Evolutionary conservation across 352 stramenopile species (phyloP).

Genomic region (Pythium volutum): DNA sequence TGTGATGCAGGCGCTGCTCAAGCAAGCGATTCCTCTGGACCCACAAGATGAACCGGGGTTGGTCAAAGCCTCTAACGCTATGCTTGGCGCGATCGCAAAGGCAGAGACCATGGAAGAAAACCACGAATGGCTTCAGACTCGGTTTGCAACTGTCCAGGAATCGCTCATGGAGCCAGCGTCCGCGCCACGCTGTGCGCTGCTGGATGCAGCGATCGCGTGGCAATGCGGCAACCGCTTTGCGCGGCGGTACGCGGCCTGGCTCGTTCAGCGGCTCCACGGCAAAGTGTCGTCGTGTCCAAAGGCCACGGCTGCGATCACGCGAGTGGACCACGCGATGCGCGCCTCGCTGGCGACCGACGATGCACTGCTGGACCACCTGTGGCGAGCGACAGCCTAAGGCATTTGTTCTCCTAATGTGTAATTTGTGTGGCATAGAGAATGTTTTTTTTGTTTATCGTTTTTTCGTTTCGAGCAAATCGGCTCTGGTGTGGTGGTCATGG

Average conservation of each 20-base stretch:
- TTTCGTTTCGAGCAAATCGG: background rate
- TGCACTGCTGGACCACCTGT: slow-evolving; percentile 33
- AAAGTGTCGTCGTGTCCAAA: background rate
- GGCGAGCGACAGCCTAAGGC: slow-evolving; percentile 7
- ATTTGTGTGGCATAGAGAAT: background rate
- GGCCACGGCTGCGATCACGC: slow-evolving; percentile 21
- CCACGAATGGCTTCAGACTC: background rate
- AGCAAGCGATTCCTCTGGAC: background rate
- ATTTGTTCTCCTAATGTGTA: background rate
- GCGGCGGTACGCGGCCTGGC: slow-evolving; percentile 49
- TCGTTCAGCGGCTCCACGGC: slow-evolving; percentile 7
- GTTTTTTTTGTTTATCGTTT: background rate
- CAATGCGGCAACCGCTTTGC: slow-evolving; percentile 36
- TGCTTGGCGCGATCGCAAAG: background rate
- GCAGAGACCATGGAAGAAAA: background rate
- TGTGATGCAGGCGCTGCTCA: slow-evolving; percentile 46
- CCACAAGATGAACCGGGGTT: background rate
- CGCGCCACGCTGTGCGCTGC: slow-evolving; percentile 1
- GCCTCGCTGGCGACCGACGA: slow-evolving; percentile 9
- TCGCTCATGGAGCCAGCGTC: background rate
- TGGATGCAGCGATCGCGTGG: slow-evolving; percentile 48
- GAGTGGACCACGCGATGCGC: slow-evolving; percentile 15
- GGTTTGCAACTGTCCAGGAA: background rate
- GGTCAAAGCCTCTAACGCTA: background rate
- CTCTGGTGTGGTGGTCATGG: no score